Conservation (phyloP, 768 basidiomycete species). For the Agrocybe praecox region DNA sequence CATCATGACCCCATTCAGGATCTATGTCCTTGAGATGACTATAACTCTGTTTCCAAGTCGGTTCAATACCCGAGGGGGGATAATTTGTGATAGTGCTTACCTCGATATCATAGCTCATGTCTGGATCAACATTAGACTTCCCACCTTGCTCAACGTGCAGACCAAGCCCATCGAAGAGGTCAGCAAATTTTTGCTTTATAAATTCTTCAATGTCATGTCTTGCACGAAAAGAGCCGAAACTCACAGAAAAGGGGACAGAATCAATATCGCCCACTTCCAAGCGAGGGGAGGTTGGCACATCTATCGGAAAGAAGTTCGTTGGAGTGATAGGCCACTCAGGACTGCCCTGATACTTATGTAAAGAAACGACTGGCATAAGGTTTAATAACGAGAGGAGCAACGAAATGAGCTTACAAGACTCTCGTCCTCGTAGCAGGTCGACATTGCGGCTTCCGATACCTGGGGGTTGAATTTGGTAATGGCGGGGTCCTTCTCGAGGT, state of each 20-base stretch:
- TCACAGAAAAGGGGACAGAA: conserved; percentile 24
- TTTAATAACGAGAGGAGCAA: background rate
- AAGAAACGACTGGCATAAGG: background rate
- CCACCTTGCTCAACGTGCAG: conserved; percentile 4
- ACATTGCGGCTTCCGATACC: background rate
- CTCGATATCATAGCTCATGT: conserved; percentile 45
- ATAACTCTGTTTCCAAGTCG: conserved; percentile 32
- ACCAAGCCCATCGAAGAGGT: conserved; percentile 28
- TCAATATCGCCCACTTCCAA: conserved; percentile 21
- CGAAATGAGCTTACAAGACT: background rate
- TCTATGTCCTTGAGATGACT: conserved; percentile 43
- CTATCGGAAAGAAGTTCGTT: background rate
- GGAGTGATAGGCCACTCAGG: conserved; percentile 6
- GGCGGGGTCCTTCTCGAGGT: background rate
- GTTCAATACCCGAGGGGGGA: background rate
- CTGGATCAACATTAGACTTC: conserved; percentile 9
- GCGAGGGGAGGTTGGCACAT: conserved; percentile 11
- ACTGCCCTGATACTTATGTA: background rate
- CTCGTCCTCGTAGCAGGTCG: background rate
- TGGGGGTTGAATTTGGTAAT: background rate
- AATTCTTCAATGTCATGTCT: conserved; percentile 12
- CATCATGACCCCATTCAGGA: conserved; percentile 50
- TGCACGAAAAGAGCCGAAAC: background rate
- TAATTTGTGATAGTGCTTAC: conserved; percentile 22
- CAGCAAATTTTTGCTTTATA: conserved; percentile 32